Evolutionary conservation across 805 yeast genomes (phyloP).

Genomic region (Starmerella khaoyaiensis): DNA sequence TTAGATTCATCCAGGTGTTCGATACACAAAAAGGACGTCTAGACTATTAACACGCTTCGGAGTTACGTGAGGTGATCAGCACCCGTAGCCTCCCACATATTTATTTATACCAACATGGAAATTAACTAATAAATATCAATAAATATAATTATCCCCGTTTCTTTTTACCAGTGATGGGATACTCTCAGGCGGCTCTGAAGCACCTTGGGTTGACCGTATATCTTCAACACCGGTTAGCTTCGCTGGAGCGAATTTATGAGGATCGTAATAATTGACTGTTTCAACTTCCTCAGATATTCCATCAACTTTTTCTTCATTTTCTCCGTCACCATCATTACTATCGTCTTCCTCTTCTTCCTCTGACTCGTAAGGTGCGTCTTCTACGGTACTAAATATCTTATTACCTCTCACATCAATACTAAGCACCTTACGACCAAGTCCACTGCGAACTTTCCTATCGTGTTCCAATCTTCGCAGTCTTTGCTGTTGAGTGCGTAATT

Average conservation of each 20-base stretch:
- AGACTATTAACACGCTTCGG: too few relatives aligned
- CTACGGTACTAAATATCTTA: conserved; percentile 53
- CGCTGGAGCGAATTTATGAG: neutral
- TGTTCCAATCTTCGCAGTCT: conserved; percentile 52
- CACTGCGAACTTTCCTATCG: conserved; percentile 44
- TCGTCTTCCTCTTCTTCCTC: conserved; percentile 9
- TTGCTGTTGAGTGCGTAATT: conserved; percentile 74
- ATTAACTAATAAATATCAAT: too few relatives aligned
- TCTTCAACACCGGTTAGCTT: too few relatives aligned
- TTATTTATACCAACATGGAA: too few relatives aligned
- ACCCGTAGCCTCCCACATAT: too few relatives aligned
- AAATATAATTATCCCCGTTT: too few relatives aligned
- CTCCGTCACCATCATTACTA: conserved; percentile 1
- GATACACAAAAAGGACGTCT: too few relatives aligned
- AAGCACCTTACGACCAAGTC: conserved; percentile 61
- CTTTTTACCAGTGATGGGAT: too few relatives aligned
- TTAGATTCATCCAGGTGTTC: too few relatives aligned
- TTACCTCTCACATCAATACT: conserved; percentile 73
- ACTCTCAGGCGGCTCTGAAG: too few relatives aligned
- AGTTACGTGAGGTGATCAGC: too few relatives aligned
- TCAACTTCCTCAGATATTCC: neutral
- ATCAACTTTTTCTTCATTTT: neutral
- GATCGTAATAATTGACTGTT: neutral
- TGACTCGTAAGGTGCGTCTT: conserved; percentile 25
- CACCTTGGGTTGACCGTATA: too few relatives aligned